Evolutionary conservation across 2,329 filamentous ascomycete species (phyloP).

Genomic region (Fusarium sp.): DNA sequence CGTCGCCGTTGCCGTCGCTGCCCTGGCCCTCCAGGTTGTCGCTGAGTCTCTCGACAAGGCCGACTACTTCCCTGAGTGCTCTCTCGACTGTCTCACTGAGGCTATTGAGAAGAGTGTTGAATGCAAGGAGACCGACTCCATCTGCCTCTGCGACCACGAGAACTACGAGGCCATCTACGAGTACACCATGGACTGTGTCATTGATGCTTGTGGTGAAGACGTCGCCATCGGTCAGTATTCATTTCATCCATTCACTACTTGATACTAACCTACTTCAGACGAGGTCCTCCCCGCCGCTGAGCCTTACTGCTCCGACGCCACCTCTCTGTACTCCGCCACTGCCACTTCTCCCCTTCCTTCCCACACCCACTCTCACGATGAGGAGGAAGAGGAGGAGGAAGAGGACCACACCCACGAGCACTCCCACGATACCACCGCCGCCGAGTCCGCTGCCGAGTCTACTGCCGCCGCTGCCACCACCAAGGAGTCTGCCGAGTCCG

Average conservation of each 20-base stretch:
- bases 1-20: constrained; percentile 1
- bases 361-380: constrained; percentile 4
- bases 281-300: not conserved
- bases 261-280: not conserved
- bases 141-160: constrained; percentile 6
- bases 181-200: constrained; percentile 4
- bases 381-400: constrained; percentile 5
- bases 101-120: not conserved
- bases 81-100: constrained; percentile 2
- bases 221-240: not conserved
- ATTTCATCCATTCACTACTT: not conserved
- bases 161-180: constrained; percentile 13
- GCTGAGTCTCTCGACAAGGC: not conserved
- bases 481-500: not conserved
- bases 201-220: constrained; percentile 6
- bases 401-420: not conserved
- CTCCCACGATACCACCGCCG: not conserved
- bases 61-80: constrained; percentile 11
- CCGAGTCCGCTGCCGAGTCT: not conserved
- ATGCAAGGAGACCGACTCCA: not conserved
- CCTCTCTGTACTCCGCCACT: not conserved
- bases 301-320: not conserved
- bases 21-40: not conserved
- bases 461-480: not conserved
- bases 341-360: constrained; percentile 4